Conservation (phyloP, 768 basidiomycete species). For the Pisolithus orientalis region DNA sequence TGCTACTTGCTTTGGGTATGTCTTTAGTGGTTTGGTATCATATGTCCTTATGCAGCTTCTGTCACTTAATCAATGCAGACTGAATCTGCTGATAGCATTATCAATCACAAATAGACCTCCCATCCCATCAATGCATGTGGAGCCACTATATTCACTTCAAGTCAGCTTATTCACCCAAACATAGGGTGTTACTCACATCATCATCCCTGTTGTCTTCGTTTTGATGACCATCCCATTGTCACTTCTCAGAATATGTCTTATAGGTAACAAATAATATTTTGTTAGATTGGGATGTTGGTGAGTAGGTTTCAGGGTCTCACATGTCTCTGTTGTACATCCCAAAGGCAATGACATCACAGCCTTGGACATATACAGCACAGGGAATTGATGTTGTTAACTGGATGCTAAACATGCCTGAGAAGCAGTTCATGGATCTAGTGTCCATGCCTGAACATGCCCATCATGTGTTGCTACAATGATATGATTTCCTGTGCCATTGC, state of each 20-base stretch:
- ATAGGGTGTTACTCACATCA: not conserved
- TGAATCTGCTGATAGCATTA: constrained; percentile 1
- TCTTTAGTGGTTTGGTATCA: not conserved
- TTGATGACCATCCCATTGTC: not conserved
- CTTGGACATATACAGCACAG: not conserved
- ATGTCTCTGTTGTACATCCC: not conserved
- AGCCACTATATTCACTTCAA: not conserved
- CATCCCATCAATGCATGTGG: not conserved
- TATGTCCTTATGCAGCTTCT: constrained; percentile 2
- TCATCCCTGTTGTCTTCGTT: not conserved
- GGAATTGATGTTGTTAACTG: not conserved
- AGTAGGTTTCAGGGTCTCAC: not conserved
- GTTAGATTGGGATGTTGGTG: not conserved
- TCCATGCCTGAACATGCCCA: not conserved
- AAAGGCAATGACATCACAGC: not conserved
- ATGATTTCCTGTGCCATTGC: not conserved
- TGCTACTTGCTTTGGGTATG: constrained; percentile 6
- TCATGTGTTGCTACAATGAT: not conserved
- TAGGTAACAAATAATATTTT: not conserved
- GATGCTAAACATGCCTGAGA: not conserved
- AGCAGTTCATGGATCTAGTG: not conserved
- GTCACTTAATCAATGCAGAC: not conserved
- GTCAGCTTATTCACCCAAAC: not conserved
- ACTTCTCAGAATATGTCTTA: not conserved
- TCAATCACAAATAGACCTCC: not conserved